Conservation (phyloP, 1,139 yeast species). For the Nakaseomyces nivariensis region DNA sequence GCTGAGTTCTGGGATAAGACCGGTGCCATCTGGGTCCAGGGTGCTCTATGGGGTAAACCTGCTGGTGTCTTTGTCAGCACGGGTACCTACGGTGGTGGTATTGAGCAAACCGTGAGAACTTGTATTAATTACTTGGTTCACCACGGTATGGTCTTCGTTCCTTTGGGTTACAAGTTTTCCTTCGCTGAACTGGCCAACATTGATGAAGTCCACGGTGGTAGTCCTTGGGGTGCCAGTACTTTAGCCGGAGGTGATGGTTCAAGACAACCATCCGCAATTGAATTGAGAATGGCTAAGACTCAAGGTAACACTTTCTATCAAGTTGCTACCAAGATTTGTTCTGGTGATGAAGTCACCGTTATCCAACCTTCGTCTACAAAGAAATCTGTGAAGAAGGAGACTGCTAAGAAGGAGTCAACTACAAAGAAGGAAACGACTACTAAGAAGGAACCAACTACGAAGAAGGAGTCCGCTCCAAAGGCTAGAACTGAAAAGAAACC, state of each 20-base stretch:
- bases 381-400: conserved; percentile 4
- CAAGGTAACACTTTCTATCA: conserved; percentile 61
- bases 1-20: conserved; percentile 54
- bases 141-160: conserved; percentile 54
- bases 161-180: conserved; percentile 47
- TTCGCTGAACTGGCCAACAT: conserved; percentile 44
- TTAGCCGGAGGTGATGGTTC: conserved; percentile 60
- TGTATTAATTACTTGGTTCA: conserved; percentile 45
- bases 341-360: background rate
- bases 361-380: background rate
- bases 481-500: conserved; percentile 3
- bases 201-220: conserved; percentile 58
- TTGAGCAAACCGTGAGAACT: conserved; percentile 44
- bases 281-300: conserved; percentile 45
- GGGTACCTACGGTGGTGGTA: conserved; percentile 57
- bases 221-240: conserved; percentile 70
- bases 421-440: conserved; percentile 3
- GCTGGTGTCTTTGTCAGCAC: conserved; percentile 51
- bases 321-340: conserved; percentile 20
- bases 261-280: conserved; percentile 49
- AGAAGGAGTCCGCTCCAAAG: conserved; percentile 6
- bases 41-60: conserved; percentile 46
- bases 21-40: conserved; percentile 51
- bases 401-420: conserved; percentile 5
- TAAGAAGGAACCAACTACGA: background rate